Percentiles rank a stretch among this genome's conserved stretches.
Conservation (phyloP, 305 asterid species). For the Euphrasia arctica region DNA sequence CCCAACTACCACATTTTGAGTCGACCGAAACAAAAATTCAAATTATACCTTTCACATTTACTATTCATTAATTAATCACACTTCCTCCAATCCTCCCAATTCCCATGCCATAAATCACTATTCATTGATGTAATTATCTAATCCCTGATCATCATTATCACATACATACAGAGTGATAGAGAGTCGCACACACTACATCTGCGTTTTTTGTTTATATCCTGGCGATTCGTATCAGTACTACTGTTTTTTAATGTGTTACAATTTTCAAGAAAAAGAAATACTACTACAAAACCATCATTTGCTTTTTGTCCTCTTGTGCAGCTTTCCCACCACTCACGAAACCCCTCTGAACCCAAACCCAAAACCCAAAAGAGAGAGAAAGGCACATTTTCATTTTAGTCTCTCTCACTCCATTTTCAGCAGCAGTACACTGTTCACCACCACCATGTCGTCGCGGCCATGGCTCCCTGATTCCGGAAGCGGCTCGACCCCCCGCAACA, state of each 20-base stretch:
- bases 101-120: too few relatives aligned
- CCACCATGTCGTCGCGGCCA: slow-evolving; percentile 24
- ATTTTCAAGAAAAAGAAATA: background rate
- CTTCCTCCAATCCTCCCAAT: too few relatives aligned
- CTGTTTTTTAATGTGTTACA: background rate
- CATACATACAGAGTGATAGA: too few relatives aligned
- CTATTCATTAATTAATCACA: too few relatives aligned
- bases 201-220: background rate
- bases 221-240: background rate
- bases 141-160: background rate
- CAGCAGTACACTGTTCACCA: background rate
- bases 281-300: background rate
- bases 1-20: too few relatives aligned
- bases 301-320: background rate
- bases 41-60: too few relatives aligned
- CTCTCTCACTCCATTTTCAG: background rate
- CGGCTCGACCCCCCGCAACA: slow-evolving; percentile 18
- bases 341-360: too few relatives aligned
- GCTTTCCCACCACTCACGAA: slow-evolving; percentile 6
- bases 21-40: too few relatives aligned
- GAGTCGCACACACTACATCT: background rate
- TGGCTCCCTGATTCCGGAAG: slow-evolving; percentile 28
- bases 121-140: too few relatives aligned
- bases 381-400: too few relatives aligned
- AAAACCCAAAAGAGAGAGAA: too few relatives aligned